These are phyloP conservation scores for Chrysopogon serrulatus DNA, from an alignment of 176 grass and related monocot species.

Conservation along the genomic window DNA sequence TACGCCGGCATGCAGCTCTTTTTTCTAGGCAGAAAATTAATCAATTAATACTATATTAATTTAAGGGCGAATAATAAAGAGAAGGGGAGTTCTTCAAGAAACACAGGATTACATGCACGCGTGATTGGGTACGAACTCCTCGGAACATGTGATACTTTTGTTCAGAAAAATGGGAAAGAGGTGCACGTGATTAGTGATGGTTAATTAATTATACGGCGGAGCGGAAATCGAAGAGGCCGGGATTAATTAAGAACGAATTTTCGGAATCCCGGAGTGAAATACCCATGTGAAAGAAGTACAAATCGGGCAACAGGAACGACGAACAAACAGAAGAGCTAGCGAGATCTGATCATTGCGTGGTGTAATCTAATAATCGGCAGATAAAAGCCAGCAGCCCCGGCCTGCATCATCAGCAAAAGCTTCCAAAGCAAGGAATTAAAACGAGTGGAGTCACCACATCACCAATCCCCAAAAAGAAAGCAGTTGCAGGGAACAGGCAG, in stretches of 20 bases:
- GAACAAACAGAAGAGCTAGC: background rate
- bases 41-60: too few relatives aligned
- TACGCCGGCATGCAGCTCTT: background rate
- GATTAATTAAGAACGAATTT: background rate
- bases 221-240: background rate
- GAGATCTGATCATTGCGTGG: background rate
- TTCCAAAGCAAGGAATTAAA: background rate
- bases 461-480: slow-evolving; percentile 29
- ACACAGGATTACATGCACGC: slow-evolving; percentile 15
- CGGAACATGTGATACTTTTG: slow-evolving; percentile 15
- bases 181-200: background rate
- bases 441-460: background rate
- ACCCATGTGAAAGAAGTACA: background rate
- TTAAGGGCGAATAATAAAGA: background rate
- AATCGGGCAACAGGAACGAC: background rate
- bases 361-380: background rate
- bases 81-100: background rate
- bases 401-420: background rate
- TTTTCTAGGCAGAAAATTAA: background rate
- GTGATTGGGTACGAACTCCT: background rate
- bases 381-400: background rate
- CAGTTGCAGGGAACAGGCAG: background rate
- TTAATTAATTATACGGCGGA: background rate
- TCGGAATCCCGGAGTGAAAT: background rate
- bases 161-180: background rate